These are phyloP conservation scores for Fusarium zealandicum DNA, from an alignment of 2,329 filamentous ascomycete genomes.

Conservation along the genomic window DNA sequence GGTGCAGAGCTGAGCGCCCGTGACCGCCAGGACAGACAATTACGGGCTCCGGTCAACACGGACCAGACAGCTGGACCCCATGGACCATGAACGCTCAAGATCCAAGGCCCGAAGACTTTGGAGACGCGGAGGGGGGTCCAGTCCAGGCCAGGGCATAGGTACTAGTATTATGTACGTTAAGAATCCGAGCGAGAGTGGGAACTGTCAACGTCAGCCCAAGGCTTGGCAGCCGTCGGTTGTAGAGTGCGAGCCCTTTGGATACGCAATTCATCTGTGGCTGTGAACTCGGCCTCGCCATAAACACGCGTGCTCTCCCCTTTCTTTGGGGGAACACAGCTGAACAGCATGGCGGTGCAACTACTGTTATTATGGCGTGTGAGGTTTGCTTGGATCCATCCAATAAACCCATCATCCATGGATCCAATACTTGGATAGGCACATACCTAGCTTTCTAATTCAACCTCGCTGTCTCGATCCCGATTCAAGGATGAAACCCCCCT, in stretches of 20 bases:
- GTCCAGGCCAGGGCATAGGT: too few relatives aligned
- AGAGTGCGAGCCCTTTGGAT: slow-evolving; percentile 13
- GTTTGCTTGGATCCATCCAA: too few relatives aligned
- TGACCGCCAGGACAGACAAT: slow-evolving; percentile 2
- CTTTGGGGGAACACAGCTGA: too few relatives aligned
- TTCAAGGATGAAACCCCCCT: slow-evolving; percentile 10
- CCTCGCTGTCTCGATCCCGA: background rate
- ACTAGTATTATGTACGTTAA: too few relatives aligned
- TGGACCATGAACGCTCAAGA: slow-evolving; percentile 5
- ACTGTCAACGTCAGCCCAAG: slow-evolving; percentile 37
- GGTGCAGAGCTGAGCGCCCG: background rate
- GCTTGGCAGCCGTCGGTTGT: slow-evolving; percentile 32
- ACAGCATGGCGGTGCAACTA: slow-evolving; percentile 29
- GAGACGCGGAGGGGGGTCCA: background rate
- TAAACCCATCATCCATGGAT: too few relatives aligned
- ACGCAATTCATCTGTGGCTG: slow-evolving; percentile 35
- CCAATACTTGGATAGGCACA: too few relatives aligned
- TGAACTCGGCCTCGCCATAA: slow-evolving; percentile 33
- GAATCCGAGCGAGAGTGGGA: slow-evolving; percentile 23
- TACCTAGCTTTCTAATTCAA: too few relatives aligned
- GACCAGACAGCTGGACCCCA: slow-evolving; percentile 3
- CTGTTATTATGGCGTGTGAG: too few relatives aligned
- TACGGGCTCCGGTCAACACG: slow-evolving; percentile 1
- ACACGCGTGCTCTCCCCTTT: slow-evolving; percentile 21
- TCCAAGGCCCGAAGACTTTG: slow-evolving; percentile 10